Evolutionary conservation across 768 basidiomycete genomes (phyloP).

Genomic region (Udeniomyces megalosporus): DNA sequence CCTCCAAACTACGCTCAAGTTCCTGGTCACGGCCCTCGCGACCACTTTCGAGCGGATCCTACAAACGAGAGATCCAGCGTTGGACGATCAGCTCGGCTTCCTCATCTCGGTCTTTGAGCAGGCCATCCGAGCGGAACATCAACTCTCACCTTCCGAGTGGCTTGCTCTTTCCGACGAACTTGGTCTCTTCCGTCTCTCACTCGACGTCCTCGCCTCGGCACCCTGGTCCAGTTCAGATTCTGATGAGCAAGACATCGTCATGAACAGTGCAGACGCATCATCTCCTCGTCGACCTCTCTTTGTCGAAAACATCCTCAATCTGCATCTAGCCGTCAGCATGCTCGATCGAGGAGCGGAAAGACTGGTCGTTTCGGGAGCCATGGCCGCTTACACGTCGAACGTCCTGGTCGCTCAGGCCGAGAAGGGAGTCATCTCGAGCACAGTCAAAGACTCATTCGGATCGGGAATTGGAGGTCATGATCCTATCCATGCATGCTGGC

Average conservation of each 20-base stretch:
- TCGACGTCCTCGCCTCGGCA: conserved; percentile 52
- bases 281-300: conserved; percentile 38
- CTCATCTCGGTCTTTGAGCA: conserved; percentile 70
- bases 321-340: conserved; percentile 71
- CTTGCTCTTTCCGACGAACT: conserved; percentile 62
- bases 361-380: conserved; percentile 64
- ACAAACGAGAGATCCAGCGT: conserved; percentile 36
- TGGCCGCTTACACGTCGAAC: conserved; percentile 70
- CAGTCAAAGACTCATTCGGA: conserved; percentile 38
- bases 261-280: conserved; percentile 26
- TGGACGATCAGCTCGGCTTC: conserved; percentile 67
- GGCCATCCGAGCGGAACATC: conserved; percentile 52
- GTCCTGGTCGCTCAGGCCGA: conserved; percentile 60
- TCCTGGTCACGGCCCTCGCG: conserved; percentile 49
- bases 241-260: background rate
- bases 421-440: conserved; percentile 51
- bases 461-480: conserved; percentile 52
- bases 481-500: conserved; percentile 66
- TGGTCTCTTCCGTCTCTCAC: conserved; percentile 55
- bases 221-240: background rate
- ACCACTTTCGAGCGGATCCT: conserved; percentile 24
- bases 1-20: conserved; percentile 36
- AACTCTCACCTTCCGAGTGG: conserved; percentile 50
- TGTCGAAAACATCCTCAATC: conserved; percentile 58
- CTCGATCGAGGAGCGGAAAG: conserved; percentile 64